phyloP scores from a whole-genome alignment of 2,329 filamentous ascomycete species.

The Onygenales sp. region DNA sequence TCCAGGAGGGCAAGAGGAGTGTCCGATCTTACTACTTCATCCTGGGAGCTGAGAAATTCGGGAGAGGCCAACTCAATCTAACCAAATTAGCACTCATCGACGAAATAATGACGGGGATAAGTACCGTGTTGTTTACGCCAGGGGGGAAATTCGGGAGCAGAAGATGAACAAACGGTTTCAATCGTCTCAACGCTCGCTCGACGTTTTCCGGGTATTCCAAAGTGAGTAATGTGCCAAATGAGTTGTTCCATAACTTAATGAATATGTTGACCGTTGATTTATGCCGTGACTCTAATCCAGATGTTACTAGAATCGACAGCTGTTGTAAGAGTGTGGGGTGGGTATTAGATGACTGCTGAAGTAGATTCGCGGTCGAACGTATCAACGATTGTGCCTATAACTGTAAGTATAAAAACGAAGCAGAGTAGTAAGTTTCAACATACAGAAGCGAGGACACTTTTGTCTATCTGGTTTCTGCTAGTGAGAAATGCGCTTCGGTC shows the following conservation, averaged over 20 bases:
- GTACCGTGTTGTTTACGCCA: slow-evolving; percentile 24
- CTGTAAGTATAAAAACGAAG: slow-evolving; percentile 13
- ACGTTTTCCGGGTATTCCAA: slow-evolving; percentile 58
- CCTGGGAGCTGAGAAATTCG: slow-evolving; percentile 40
- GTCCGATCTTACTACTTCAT: slow-evolving; percentile 30
- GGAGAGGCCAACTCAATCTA: slow-evolving; percentile 11
- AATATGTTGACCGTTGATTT: slow-evolving; percentile 42
- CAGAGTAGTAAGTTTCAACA: slow-evolving; percentile 13
- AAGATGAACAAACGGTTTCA: slow-evolving; percentile 48
- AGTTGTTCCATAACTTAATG: slow-evolving; percentile 58
- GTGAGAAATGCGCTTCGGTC: slow-evolving; percentile 22
- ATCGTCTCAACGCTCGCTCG: slow-evolving; percentile 50
- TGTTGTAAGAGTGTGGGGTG: slow-evolving; percentile 37
- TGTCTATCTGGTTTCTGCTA: slow-evolving; percentile 19
- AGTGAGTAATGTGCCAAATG: slow-evolving; percentile 52
- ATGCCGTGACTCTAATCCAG: slow-evolving; percentile 46
- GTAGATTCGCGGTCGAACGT: slow-evolving; percentile 20
- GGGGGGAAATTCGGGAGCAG: slow-evolving; percentile 40
- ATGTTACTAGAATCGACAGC: slow-evolving; percentile 41
- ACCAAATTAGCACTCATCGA: slow-evolving; percentile 2
- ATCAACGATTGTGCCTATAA: slow-evolving; percentile 25
- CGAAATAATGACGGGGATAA: not conserved
- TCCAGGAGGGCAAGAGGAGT: not conserved
- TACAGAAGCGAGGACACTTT: slow-evolving; percentile 25
- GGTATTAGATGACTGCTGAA: slow-evolving; percentile 20